Conservation (phyloP, 192 early-diverging fungal genomes). For the Coemansia sp. region DNA sequence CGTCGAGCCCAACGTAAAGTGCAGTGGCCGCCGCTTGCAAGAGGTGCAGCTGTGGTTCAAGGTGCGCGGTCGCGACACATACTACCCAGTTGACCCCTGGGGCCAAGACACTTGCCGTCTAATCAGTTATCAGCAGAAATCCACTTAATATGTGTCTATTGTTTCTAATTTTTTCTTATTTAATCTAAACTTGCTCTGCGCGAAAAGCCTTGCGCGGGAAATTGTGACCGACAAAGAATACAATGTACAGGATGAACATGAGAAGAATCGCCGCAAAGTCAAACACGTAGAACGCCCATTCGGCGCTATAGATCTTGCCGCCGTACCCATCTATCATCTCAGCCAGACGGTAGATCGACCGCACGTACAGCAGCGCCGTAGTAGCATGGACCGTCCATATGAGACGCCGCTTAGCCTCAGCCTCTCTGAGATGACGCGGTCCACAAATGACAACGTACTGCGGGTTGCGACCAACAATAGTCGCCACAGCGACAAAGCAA, state of each 20-base stretch:
- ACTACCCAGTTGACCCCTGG: constrained; percentile 48
- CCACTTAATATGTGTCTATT: background rate
- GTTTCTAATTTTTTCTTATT: background rate
- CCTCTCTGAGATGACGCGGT: constrained; percentile 7
- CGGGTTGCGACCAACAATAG: constrained; percentile 6
- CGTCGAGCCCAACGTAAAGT: constrained; percentile 54
- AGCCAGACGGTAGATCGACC: constrained; percentile 45
- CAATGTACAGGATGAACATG: constrained; percentile 28
- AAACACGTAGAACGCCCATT: constrained; percentile 55
- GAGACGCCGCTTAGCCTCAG: constrained; percentile 24
- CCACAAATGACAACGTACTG: constrained; percentile 22
- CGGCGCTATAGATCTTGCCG: constrained; percentile 44
- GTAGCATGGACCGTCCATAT: constrained; percentile 34
- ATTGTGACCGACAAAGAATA: constrained; percentile 16
- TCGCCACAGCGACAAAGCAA: constrained; percentile 27
- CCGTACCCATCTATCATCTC: constrained; percentile 48
- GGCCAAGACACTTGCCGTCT: constrained; percentile 38
- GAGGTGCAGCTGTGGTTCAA: constrained; percentile 57
- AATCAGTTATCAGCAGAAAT: constrained; percentile 50
- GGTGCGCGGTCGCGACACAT: constrained; percentile 44
- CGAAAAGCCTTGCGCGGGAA: constrained; percentile 6
- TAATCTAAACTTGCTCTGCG: background rate
- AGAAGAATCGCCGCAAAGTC: constrained; percentile 41
- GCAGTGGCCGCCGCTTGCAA: constrained; percentile 36
- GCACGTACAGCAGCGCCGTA: constrained; percentile 38